Base-by-base conservation (phyloP, 345 rosid species). In the Brassica nigra region DNA sequence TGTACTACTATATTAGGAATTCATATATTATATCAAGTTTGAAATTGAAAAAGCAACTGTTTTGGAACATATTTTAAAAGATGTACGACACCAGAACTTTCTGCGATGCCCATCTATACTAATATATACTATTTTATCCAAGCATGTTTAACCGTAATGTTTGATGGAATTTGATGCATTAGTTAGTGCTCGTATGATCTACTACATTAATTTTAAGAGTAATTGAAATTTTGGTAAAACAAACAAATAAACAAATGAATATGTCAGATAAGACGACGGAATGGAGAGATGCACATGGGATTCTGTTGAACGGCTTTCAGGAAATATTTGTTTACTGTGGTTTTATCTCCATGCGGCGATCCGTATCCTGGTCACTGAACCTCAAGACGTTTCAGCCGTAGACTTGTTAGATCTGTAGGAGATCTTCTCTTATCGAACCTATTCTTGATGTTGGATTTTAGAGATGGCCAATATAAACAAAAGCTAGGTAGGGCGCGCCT, bases 251-350 rank as follows among this genome's bases (percentile, higher is more conserved):
- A 3, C 1, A 5, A 5, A 18, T 28, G 8, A 52, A 78, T 39
- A 73, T 73, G 67, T 73, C 69, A 76, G 83, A 76, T 77, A 66
- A 81, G 74, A 71, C 15, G 80, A 76, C 14, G 83, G 66, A 81
- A 77, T 76, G 80, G 83, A 66, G 68, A 58, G 77, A 76, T 14
- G 83, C 80, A 81, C 80, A 81, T 81, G 83, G 83, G 83, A 58
- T 76, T 76, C 77, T 81, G 83, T 81, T 80, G 31, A 42, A 54
- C 37, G 74, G 66, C 80, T 81, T 71, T 33, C 74, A 81, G 69
- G 58, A 65, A 65, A 70, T 59, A 75, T 64, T 65, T 31, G 73
- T 75, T 70, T 70, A 14, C 14, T 55, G 16, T 29, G 63, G 69
- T 49, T n/a, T 65, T 70, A 65, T 80, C 66, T n/a, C 69, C 67